Base-by-base conservation (phyloP, 1,284 basidiomycete species). In the Rhizoctonia solani region DNA sequence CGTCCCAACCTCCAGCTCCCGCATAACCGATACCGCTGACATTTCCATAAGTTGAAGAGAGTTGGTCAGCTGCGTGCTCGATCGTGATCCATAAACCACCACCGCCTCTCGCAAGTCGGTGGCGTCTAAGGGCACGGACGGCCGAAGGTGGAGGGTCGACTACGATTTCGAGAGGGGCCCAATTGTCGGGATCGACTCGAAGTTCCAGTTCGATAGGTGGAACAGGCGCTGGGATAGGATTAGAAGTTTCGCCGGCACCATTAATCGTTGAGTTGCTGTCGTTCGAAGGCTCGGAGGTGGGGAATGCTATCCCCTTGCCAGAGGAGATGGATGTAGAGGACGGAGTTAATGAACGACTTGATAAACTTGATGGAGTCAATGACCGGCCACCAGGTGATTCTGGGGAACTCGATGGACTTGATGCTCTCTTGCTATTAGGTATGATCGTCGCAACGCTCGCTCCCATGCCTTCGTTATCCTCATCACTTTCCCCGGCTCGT, bases 31-130 rank as follows among this genome's bases (percentile, higher is more conserved):
- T 19, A 14, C 44, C 44, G n/a, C 21, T 46, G 19, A 19, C 37
- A 16, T 16, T 39, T 8, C 37, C n/a, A 21, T 9, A 19, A 5
- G 44, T 19, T 19, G 44, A 46, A 5, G n/a, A 46, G 9, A 52
- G 25, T 16, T 47, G 59, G 14, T 50, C 46, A 29, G 42, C 37
- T 69, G 95, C 91, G 73, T 99, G 96, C 27, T 89, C 92, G 72
- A 99, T 83, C 0, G 93, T 96, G 23, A 99, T 79, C 97, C 97
- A 99, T n/a, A 98, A 79, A 0, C 96, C 96, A 6, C 97, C 95
- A 2, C 95, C 96, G 44, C 89, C 88, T 9, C 85, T 82, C 0
- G 93, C 94, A 9, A 99, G 81, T 19, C 89, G 85, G 77, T 99
- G 96, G 34, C 97, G 84, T 9, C 90, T 86, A 19, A 99, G 82